phyloP scores from a whole-genome alignment of 1,284 basidiomycete genomes.

The Cutaneotrichosporon spelunceum region DNA sequence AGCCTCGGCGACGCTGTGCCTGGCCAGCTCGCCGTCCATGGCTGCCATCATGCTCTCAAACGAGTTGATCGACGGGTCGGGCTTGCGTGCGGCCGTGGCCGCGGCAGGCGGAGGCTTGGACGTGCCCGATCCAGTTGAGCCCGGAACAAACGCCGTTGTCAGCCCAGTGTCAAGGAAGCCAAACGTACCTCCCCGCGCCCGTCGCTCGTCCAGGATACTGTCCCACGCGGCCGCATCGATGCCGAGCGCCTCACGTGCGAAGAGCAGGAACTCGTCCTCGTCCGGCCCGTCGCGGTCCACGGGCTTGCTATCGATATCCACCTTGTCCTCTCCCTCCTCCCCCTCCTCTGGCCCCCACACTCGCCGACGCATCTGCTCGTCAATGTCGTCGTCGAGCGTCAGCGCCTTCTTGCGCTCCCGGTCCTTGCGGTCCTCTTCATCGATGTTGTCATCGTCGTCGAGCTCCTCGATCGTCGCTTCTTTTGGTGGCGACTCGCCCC shows the following conservation, averaged over 20 bases:
- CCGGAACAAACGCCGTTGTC: conserved; percentile 20
- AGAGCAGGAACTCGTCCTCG: conserved; percentile 86
- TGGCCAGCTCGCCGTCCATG: conserved; percentile 76
- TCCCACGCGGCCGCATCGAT: conserved; percentile 79
- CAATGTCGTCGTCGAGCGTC: conserved; percentile 67
- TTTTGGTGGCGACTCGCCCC: conserved; percentile 20
- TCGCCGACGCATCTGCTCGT: conserved; percentile 75
- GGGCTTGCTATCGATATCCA: conserved; percentile 59
- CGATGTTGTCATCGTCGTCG: conserved; percentile 25
- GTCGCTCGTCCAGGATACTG: conserved; percentile 71
- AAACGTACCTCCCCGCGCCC: conserved; percentile 58
- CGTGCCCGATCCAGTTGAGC: background rate
- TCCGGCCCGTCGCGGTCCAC: conserved; percentile 42
- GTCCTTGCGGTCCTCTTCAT: conserved; percentile 25
- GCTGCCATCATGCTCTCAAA: conserved; percentile 93
- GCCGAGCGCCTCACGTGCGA: conserved; percentile 82
- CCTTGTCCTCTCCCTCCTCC: conserved; percentile 66
- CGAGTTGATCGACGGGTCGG: conserved; percentile 70
- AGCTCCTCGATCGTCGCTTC: conserved; percentile 38
- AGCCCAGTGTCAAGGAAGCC: background rate
- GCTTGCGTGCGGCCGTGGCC: conserved; percentile 5
- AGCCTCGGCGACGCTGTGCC: conserved; percentile 16
- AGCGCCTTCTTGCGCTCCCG: conserved; percentile 26
- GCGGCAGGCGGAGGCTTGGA: background rate
- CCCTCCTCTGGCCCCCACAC: conserved; percentile 61